phyloP scores from a whole-genome alignment of 2,329 filamentous ascomycete species.

The Karstenula rhodostoma region DNA sequence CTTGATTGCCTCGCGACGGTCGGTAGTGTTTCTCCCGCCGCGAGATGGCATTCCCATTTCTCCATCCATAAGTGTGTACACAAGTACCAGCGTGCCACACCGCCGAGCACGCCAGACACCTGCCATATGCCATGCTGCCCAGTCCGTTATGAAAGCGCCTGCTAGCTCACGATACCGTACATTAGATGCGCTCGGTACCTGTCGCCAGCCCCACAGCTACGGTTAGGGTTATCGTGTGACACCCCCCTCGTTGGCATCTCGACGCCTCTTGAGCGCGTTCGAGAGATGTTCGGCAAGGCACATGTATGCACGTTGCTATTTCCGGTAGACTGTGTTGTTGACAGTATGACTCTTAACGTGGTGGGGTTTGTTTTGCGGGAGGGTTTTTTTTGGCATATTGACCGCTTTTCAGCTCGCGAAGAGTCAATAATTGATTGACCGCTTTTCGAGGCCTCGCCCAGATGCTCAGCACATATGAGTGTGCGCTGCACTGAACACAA shows the following conservation, averaged over 20 bases:
- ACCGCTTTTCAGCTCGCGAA: neutral
- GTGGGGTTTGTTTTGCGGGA: neutral
- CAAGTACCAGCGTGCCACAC: slow-evolving; percentile 23
- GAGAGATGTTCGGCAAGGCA: neutral
- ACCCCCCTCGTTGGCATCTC: slow-evolving; percentile 1
- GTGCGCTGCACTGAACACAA: neutral
- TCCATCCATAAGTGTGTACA: slow-evolving; percentile 17
- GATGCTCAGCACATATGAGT: neutral
- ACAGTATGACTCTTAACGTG: neutral
- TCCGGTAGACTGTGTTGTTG: neutral
- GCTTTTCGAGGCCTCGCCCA: neutral
- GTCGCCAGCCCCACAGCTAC: neutral
- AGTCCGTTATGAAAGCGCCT: slow-evolving; percentile 35
- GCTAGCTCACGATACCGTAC: slow-evolving; percentile 27
- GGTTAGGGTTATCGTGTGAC: slow-evolving; percentile 11
- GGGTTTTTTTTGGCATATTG: neutral
- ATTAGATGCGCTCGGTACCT: slow-evolving; percentile 22
- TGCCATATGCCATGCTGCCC: slow-evolving; percentile 47
- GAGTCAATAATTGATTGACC: neutral
- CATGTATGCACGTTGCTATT: neutral
- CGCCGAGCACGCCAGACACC: slow-evolving; percentile 13
- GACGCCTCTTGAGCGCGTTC: neutral
- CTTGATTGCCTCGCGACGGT: neutral
- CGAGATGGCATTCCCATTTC: neutral
- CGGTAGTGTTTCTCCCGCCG: neutral